These are phyloP conservation scores for Stentor roeselii DNA, from an alignment of 73 alveolate species.

Conservation along the genomic window DNA sequence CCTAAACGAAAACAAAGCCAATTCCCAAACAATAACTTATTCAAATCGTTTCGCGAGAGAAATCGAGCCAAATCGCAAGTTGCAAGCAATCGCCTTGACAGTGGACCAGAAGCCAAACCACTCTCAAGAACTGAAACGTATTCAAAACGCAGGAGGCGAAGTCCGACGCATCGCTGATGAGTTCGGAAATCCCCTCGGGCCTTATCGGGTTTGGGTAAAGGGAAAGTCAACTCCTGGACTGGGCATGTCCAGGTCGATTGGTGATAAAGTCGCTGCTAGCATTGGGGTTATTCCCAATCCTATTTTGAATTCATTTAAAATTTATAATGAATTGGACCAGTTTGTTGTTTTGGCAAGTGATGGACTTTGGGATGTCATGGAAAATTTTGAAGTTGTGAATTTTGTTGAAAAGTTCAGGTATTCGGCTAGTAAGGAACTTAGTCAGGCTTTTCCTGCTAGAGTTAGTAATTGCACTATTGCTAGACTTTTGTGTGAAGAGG, in stretches of 20 bases:
- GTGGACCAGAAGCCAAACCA: constrained; percentile 42
- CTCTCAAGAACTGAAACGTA: constrained; percentile 35
- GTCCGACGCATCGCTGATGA: constrained; percentile 43
- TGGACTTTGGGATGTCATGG: constrained; percentile 55
- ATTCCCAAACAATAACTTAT: no score
- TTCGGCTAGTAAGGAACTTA: background rate
- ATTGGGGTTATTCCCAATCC: constrained; percentile 43
- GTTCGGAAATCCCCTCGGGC: constrained; percentile 41
- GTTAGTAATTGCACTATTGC: background rate
- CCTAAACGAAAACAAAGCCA: no score
- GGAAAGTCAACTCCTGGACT: constrained; percentile 41
- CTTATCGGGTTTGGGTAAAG: constrained; percentile 36
- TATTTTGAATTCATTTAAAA: constrained; percentile 31
- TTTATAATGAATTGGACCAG: constrained; percentile 11
- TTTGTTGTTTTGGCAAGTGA: constrained; percentile 39
- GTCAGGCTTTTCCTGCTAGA: background rate
- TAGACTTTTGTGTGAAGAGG: background rate
- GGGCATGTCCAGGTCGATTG: constrained; percentile 48
- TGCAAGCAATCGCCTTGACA: constrained; percentile 38
- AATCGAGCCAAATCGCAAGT: no score
- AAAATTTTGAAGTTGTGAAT: constrained; percentile 34
- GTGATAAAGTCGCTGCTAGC: constrained; percentile 39
- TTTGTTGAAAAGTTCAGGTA: constrained; percentile 6
- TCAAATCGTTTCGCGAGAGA: no score
- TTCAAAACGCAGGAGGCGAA: constrained; percentile 34